Evolutionary conservation across 148 eudicot genomes (phyloP), one percentile per base, ranked within the genome.

Genomic region (Diospyros kaki): DNA sequence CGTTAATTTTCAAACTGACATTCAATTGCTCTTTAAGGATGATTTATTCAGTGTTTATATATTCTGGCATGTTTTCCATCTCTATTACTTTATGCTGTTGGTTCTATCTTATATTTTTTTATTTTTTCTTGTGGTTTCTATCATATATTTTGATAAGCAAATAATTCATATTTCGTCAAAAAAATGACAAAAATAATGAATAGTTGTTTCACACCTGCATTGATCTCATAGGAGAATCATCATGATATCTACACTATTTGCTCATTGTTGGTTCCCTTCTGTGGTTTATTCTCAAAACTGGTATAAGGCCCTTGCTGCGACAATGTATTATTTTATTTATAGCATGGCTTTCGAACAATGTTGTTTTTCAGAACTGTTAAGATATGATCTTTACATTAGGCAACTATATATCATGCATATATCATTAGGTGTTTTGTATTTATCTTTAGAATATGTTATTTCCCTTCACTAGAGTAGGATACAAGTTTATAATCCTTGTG

Each of bases 51-150:
- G 56, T 12, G 64, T 6, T 11, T 58, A 58, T 43, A 2, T 12
- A 71, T 71, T 42, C n/a, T 3, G 44, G 65, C 54, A 72, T 18
- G 41, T 72, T 72, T 72, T 17, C 51, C 13, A 7, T 55, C 2
- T 9, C 7, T 11, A 11, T 64, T 64, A 13, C 46, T 42, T 28
- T 41, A 64, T 8, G 67, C 15, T 9, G 52, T 48, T 48, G 4
- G 52, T 48, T 8, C 4, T 8, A 9, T 53, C 56, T 53, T 2
- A 46, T 38, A 9, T 51, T 43, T 9, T 39, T 3, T 28, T 72
- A 5, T 13, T 59, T 55, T 44, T 38, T n/a, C 42, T 13, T 9
- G 15, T 51, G 59, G 58, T 51, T 50, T 2, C 11, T 52, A 51
- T 52, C 71, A 48, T 40, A 10, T 48, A 28, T 28, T 46, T 38